phyloP scores from a whole-genome alignment of 345 rosid species.

The Euphorbia peplus region DNA sequence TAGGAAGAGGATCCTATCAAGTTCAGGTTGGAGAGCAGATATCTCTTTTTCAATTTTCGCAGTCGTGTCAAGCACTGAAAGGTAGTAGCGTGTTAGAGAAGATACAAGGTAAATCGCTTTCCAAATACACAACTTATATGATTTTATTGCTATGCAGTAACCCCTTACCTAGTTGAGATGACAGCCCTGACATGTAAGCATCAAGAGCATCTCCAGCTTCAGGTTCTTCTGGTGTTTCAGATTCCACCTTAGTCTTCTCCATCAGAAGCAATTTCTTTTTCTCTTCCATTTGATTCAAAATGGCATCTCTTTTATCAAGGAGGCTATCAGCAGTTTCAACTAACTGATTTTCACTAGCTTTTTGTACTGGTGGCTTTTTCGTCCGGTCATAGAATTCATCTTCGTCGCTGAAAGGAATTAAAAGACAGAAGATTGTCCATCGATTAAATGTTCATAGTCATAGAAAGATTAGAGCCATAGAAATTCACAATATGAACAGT shows the following conservation, averaged over 20 bases:
- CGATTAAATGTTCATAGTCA: constrained; percentile 2
- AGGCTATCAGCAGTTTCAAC: constrained; percentile 91
- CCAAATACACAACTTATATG: background rate
- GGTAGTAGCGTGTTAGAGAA: constrained; percentile 11
- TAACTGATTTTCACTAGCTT: constrained; percentile 53
- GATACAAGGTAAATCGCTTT: background rate
- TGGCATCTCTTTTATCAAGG: constrained; percentile 73
- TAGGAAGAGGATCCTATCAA: constrained; percentile 65
- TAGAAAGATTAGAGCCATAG: background rate
- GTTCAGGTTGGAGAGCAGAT: constrained; percentile 60
- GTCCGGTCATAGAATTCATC: constrained; percentile 98
- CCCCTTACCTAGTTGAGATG: constrained; percentile 70
- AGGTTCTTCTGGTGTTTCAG: constrained; percentile 40
- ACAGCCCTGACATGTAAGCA: constrained; percentile 86
- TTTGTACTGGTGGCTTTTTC: constrained; percentile 50
- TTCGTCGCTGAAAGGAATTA: constrained; percentile 56
- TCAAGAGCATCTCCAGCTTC: constrained; percentile 83
- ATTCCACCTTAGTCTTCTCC: constrained; percentile 62
- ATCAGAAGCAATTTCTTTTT: constrained; percentile 44
- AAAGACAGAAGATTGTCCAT: constrained; percentile 15
- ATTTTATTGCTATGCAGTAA: background rate
- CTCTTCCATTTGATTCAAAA: constrained; percentile 62
- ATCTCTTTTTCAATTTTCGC: constrained; percentile 59
- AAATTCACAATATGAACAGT: background rate
- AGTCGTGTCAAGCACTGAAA: constrained; percentile 70